Evolutionary conservation across 2,329 filamentous ascomycete genomes (phyloP), one percentile per base, ranked within the genome.

Genomic region (Metarhizium sp.): DNA sequence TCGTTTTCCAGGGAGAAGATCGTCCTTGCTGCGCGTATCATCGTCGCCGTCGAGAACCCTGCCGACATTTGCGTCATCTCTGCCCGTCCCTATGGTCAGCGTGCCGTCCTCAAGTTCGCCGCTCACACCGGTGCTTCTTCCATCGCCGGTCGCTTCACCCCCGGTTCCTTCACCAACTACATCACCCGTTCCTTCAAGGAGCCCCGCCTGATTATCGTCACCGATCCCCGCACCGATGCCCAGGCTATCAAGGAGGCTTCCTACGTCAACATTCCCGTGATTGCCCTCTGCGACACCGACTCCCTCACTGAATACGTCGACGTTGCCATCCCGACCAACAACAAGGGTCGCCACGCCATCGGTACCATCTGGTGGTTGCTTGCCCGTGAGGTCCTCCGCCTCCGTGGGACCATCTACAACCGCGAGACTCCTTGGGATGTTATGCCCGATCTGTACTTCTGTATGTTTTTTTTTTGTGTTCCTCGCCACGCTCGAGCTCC

Each of bases 161-260:
- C 94, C 75, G 94, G 94, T 89, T 96, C 92, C 79, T 99, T 99
- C 88, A 99, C 94, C 85, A 99, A 99, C 87, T 99, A 99, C 88
- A 99, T 99, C 88, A 99, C 95, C 78, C 92, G 94, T 73, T 97
- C 94, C 64, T 99, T 99, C 91, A 96, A 96, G 87, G 94, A 99
- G 84, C 94, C 94, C 74, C 95, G 95, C 78, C 85, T 99, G 73
- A 97, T 99, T 79, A 86, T 99, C 75, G 94, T 99, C 72, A 99
- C 94, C 80, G 94, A 99, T 78, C 94, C 94, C 70, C 92, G 95
- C 79, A 99, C 95, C 82, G 94, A 99, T 72, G 90, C 94, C 75
- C 94, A 99, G 86, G 94, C 94, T 73, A 99, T 99, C 87, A 97
- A 96, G 88, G 94, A 99, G 84, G 94, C 95, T 75, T 94, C 88